Evolutionary conservation across 2,329 filamentous ascomycete genomes (phyloP).

Genomic region (Tolypocladium guangdongense): DNA sequence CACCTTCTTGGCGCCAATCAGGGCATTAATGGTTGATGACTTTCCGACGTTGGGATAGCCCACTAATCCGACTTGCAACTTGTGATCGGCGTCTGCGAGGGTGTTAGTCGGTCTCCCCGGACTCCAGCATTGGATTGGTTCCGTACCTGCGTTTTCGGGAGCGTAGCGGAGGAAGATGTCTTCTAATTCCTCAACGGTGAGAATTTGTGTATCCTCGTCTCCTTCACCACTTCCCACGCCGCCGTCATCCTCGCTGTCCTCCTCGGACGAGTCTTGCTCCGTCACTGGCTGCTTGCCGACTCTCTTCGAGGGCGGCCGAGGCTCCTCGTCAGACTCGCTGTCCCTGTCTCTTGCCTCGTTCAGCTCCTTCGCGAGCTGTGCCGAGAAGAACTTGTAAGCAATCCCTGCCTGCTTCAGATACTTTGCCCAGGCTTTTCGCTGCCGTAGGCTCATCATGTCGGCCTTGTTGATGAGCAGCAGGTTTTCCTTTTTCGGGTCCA

Average conservation of each 20-base stretch:
- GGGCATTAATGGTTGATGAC: constrained; percentile 96
- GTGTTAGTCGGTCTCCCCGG: background rate
- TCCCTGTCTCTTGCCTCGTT: constrained; percentile 60
- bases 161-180: constrained; percentile 71
- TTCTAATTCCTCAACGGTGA: constrained; percentile 89
- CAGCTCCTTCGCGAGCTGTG: constrained; percentile 77
- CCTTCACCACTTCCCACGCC: constrained; percentile 11
- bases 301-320: constrained; percentile 13
- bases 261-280: constrained; percentile 9
- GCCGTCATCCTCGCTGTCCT: constrained; percentile 23
- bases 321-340: constrained; percentile 30
- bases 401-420: constrained; percentile 75
- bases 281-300: constrained; percentile 13
- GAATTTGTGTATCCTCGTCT: constrained; percentile 60
- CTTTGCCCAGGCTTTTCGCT: constrained; percentile 74
- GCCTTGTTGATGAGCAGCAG: constrained; percentile 94
- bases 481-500: constrained; percentile 81
- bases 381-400: constrained; percentile 93
- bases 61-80: constrained; percentile 84
- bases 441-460: constrained; percentile 90
- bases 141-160: constrained; percentile 39
- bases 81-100: constrained; percentile 38
- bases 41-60: constrained; percentile 99
- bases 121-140: background rate
- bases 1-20: constrained; percentile 98